Base-by-base conservation (phyloP, 805 yeast species). In the Candida odintsovae region DNA sequence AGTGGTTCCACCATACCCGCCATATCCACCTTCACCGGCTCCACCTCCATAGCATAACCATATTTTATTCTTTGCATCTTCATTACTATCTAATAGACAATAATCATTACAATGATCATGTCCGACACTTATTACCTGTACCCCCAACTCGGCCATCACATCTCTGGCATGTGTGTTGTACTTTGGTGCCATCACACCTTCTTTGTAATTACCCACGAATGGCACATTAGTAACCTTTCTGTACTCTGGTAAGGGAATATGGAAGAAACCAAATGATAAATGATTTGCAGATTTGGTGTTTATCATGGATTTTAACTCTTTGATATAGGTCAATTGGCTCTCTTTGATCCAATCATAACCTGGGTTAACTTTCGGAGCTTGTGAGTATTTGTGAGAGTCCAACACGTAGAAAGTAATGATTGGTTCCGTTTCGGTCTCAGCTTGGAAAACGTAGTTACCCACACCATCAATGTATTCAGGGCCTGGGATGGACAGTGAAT, bases 41-140 rank as follows among this genome's bases (percentile, higher is more conserved):
- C 82, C 95, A 22, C 99, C 99, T 4, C 96, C 99, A 61, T 89
- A 90, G 59, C 99, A 94, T 29, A 94, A 68, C 95, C 96, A 88
- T 28, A 84, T 65, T 46, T 72, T 51, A 26, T 50, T 43, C 12
- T 72, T 46, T 16, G 46, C 45, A 10, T 40, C 45, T 6, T 55
- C 49, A 2, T 59, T 55, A n/a, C 68, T 62, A 53, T 86, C 85
- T 43, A 73, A 65, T 49, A 87, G 66, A 65, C 99, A 94, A 62
- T 77, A 94, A 60, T 94, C 98, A 64, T 94, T 94, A 56, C 89
- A 86, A 63, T 94, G 99, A 59, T 94, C 99, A 63, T 94, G 99
- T 0, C 99, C 99, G 15, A 87, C 95, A 45, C 84, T 72, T 0
- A 82, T 78, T 0, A 87, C 88, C 26, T 77, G 69, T 1, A 94